Evolutionary conservation across 768 basidiomycete genomes (phyloP).

Genomic region (Tubosaeta sp.): DNA sequence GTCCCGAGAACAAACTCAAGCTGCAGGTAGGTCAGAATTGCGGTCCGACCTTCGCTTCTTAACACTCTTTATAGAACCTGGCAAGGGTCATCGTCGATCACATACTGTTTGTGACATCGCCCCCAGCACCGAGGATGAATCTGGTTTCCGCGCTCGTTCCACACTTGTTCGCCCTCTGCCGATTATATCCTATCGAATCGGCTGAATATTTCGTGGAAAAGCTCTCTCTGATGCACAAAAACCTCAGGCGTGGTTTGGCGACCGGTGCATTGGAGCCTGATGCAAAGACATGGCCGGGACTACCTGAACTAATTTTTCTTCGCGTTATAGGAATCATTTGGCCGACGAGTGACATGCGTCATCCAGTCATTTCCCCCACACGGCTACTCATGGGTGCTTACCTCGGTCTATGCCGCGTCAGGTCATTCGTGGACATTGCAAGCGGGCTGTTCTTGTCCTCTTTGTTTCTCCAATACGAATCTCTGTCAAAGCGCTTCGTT

Average conservation of each 20-base stretch:
- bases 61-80: slow-evolving; percentile 49
- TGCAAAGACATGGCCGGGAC: slow-evolving; percentile 85
- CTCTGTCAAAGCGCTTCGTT: slow-evolving; percentile 76
- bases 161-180: slow-evolving; percentile 74
- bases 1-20: slow-evolving; percentile 86
- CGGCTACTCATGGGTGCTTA: slow-evolving; percentile 89
- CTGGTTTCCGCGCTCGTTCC: slow-evolving; percentile 66
- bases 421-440: slow-evolving; percentile 68
- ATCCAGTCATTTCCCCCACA: slow-evolving; percentile 83
- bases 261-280: slow-evolving; percentile 54
- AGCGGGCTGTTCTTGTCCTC: slow-evolving; percentile 89
- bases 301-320: slow-evolving; percentile 76
- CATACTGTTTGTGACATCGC: slow-evolving; percentile 68
- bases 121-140: slow-evolving; percentile 54
- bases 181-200: slow-evolving; percentile 73
- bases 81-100: slow-evolving; percentile 83
- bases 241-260: slow-evolving; percentile 78
- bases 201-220: slow-evolving; percentile 81
- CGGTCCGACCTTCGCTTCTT: background rate
- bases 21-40: slow-evolving; percentile 59
- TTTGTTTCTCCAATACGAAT: slow-evolving; percentile 80
- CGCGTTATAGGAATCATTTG: slow-evolving; percentile 78
- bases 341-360: slow-evolving; percentile 93
- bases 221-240: slow-evolving; percentile 88
- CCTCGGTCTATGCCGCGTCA: slow-evolving; percentile 77